These are phyloP conservation scores for Cyclocybe aegerita DNA, from an alignment of 768 basidiomycete species.

Conservation along the genomic window DNA sequence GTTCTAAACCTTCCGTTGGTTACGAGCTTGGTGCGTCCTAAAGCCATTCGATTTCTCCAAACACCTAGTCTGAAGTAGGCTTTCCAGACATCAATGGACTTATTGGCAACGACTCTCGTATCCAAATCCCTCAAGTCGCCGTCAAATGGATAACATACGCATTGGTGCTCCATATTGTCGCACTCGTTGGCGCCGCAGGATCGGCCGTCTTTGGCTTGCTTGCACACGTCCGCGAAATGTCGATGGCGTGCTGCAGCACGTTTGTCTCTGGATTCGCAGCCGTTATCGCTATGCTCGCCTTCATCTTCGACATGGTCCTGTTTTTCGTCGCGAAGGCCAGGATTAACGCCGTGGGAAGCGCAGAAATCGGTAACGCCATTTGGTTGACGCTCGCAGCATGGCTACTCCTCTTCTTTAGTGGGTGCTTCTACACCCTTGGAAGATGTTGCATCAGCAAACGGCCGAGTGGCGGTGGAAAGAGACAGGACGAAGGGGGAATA, in stretches of 20 bases:
- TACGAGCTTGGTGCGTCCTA: constrained; percentile 71
- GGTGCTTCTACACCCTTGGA: constrained; percentile 84
- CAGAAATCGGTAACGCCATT: constrained; percentile 82
- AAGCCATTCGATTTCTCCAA: constrained; percentile 25
- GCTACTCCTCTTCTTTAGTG: constrained; percentile 84
- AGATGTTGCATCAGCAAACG: constrained; percentile 76
- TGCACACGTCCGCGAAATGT: constrained; percentile 84
- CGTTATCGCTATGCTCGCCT: constrained; percentile 75
- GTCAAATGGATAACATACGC: constrained; percentile 97
- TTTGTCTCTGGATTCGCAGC: constrained; percentile 83
- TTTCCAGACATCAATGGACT: constrained; percentile 75
- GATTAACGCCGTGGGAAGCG: constrained; percentile 77
- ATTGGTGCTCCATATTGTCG: constrained; percentile 89
- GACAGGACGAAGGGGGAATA: constrained; percentile 28
- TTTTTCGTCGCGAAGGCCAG: constrained; percentile 89
- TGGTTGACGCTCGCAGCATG: constrained; percentile 91
- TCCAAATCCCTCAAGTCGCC: constrained; percentile 78
- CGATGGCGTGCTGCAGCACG: constrained; percentile 81
- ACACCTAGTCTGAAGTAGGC: constrained; percentile 7
- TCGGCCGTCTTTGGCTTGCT: constrained; percentile 83
- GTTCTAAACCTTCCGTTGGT: constrained; percentile 80
- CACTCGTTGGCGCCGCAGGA: constrained; percentile 68
- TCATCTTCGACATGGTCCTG: constrained; percentile 89
- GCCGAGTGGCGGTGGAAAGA: constrained; percentile 14
- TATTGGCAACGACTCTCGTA: constrained; percentile 60